Base-by-base conservation (phyloP, 2,329 filamentous ascomycete species). In the Fusarium pilosicola region DNA sequence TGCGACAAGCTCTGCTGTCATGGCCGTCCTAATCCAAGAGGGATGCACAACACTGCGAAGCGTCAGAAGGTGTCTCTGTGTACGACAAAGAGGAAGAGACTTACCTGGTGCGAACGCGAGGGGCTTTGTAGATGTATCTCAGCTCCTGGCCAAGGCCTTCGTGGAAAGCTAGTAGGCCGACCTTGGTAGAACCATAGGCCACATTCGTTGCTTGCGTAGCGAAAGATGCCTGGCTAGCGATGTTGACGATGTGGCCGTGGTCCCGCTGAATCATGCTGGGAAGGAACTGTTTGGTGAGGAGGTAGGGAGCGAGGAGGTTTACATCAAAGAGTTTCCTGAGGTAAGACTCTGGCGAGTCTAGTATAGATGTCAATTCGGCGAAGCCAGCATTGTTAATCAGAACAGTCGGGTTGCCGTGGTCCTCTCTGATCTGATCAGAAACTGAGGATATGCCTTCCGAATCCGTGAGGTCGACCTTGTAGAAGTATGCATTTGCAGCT, bases 211-310 rank as follows among this genome's bases (percentile, higher is more conserved):
- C 88, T 1, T 88, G 85, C 5, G 86, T 83, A 9, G 88, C 76
- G 78, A 88, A 92, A 13, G 86, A 87, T 0, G 91, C 90, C 39
- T 89, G 83, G 13, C 87, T 89, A 18, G 92, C 90, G n/a, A 93
- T 86, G 1, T 89, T 93, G 36, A 93, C 89, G 28, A 94, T 81
- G 85, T 92, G 91, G 49, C 92, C 91, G 81, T 93, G 91, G 80
- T 92, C 88, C 8, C 77, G 75, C 20, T 80, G 75, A 32, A 91
- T 80, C 86, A 94, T 91, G 65, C 80, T 77, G 0, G 91, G 91
- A 2, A 93, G 81, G 81, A 93, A 93, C 70, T 91, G 87, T 73
- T 88, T 86, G 1, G 86, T 81, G 5, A 90, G 84, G 81, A 86
- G 88, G 82, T 88, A 92, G 81, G 92, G 91, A 0, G 89, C 84